A percentile compares a stretch with the other conserved stretches of the same genome.
Evolutionary conservation across 495 filamentous ascomycete genomes (phyloP).

Genomic region (Tetracladium setigerum): DNA sequence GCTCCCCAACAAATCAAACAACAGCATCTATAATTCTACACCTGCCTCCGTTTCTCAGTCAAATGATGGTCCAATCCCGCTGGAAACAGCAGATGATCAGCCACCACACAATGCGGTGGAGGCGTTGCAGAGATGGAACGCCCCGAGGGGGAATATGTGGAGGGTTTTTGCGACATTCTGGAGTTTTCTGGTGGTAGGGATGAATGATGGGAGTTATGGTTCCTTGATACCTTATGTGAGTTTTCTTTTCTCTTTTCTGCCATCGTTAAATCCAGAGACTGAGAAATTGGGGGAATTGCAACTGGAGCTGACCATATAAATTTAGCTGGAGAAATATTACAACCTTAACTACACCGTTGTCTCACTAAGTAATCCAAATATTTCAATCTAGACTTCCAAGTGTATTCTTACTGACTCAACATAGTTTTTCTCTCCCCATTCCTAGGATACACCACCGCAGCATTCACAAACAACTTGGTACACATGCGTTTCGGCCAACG

Average conservation of each 20-base stretch:
- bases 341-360: slow-evolving; percentile 64
- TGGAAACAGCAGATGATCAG: no score
- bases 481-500: slow-evolving; percentile 56
- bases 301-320: slow-evolving; percentile 5
- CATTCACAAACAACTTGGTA: slow-evolving; percentile 52
- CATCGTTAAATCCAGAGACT: no score
- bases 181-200: slow-evolving; percentile 67
- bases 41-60: no score
- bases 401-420: no score
- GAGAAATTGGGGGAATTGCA: neutral
- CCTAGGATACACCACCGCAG: slow-evolving; percentile 67
- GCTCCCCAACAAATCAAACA: no score
- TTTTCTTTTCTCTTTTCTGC: neutral
- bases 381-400: no score
- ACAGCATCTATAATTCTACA: no score
- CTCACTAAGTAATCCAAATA: slow-evolving; percentile 38
- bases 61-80: no score
- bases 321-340: slow-evolving; percentile 54
- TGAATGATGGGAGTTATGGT: slow-evolving; percentile 72
- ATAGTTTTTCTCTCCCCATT: slow-evolving; percentile 68
- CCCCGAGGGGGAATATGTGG: slow-evolving; percentile 51
- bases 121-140: slow-evolving; percentile 54
- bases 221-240: slow-evolving; percentile 52
- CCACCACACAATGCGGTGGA: slow-evolving; percentile 7
- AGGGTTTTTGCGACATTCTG: slow-evolving; percentile 57